Evolutionary conservation across 352 stramenopile species (phyloP), one percentile per base, ranked within the genome.

Genomic region (Pythium vanterpoolii): DNA sequence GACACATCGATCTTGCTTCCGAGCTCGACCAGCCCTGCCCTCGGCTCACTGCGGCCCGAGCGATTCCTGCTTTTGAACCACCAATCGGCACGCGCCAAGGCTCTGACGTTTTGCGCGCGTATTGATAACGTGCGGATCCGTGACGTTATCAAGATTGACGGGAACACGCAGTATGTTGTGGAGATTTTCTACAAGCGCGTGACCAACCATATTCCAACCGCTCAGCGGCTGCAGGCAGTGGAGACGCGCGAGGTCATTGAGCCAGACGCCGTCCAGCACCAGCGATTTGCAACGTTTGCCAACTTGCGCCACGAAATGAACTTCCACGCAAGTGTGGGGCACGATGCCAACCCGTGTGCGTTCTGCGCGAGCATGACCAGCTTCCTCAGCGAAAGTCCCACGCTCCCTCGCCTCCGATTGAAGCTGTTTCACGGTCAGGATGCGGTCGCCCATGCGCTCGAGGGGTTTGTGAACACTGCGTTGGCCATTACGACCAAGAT

Each of bases 101-200:
- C 47, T 0, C 7, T 64, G 47, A 11, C 70, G 8, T 78, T 77
- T 45, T 68, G 82, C 10, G 68, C 68, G 26, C 68, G 72, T 23
- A 82, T 88, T 26, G 75, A 84, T 56, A 63, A 51, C 38, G 64
- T 88, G n/a, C 64, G 72, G 42, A 78, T 88, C 51, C 73, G 69
- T 30, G 67, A 71, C 26, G 57, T 77, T 8, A 56, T 81, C 16
- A 72, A 77, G 57, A 66, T 71, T 7, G 73, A 88, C 7, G 78
- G 80, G 48, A 49, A 61, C 31, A 44, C 72, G 19, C 36, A 83
- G 55, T 88, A 83, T 43, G 60, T 77, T 11, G 52, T 88, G 42
- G 66, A 81, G 40, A 59, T 88, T 34, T 86, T 79, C 47, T 69
- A 64, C 52, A 77, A 74, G 46, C 64, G 66, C 13, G 6, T 18